Percentiles rank a stretch among this genome's conserved stretches.
Conservation (phyloP, 306 rosid species). For the Cotoneaster glaucophyllus region DNA sequence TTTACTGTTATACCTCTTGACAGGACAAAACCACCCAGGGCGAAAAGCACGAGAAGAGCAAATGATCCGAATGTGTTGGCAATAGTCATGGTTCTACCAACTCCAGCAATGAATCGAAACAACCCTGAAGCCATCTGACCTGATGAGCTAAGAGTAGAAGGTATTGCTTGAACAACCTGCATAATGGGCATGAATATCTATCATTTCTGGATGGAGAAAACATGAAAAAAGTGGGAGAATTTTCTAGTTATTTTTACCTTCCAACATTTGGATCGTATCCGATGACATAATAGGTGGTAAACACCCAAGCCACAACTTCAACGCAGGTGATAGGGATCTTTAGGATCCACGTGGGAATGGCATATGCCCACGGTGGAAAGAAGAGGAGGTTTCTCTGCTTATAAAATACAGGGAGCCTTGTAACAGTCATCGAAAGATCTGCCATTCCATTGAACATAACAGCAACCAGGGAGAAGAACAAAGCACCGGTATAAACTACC, state of each 20-base stretch:
- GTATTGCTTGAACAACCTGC: constrained; percentile 47
- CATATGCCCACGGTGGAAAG: constrained; percentile 57
- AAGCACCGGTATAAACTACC: constrained; percentile 42
- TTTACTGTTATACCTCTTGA: constrained; percentile 35
- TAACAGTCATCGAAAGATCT: constrained; percentile 46
- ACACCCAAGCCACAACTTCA: constrained; percentile 53
- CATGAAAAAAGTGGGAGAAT: not conserved
- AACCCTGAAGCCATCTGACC: constrained; percentile 44
- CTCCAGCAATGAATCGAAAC: constrained; percentile 37
- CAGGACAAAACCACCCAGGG: constrained; percentile 40
- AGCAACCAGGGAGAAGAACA: constrained; percentile 38
- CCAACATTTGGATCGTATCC: constrained; percentile 56
- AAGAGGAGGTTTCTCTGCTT: constrained; percentile 54
- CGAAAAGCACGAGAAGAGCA: constrained; percentile 21
- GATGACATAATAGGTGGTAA: constrained; percentile 54
- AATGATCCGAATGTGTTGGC: constrained; percentile 36
- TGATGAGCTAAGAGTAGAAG: constrained; percentile 30
- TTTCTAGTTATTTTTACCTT: constrained; percentile 16
- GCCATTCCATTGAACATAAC: constrained; percentile 52
- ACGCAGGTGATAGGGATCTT: constrained; percentile 40
- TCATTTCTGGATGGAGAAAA: not conserved
- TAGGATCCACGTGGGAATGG: constrained; percentile 56
- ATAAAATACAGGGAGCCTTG: constrained; percentile 55
- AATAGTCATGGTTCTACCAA: constrained; percentile 38
- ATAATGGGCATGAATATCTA: not conserved